Base-by-base conservation (phyloP, 1,284 basidiomycete species). In the Tetrapyrgos nigripes region DNA sequence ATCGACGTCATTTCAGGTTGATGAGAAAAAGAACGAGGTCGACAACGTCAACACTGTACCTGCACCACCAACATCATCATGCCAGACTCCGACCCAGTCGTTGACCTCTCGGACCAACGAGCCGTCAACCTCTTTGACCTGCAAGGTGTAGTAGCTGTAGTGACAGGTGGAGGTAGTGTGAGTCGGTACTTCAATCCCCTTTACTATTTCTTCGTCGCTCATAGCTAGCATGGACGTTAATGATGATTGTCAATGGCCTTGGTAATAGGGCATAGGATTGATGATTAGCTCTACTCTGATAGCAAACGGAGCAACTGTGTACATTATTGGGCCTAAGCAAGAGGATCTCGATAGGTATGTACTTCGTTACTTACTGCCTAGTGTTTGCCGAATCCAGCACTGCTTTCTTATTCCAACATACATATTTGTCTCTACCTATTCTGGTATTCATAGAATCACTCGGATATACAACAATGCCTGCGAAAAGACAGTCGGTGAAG, bases 251-350 rank as follows among this genome's bases (percentile, higher is more conserved):
- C 11, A 26, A 28, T 50, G 13, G 19, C 35, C n/a, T n/a, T n/a
- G n/a, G n/a, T n/a, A n/a, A n/a, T n/a, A 83, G 81, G 81, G 81
- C 0, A 83, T 83, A 26, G 81, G 81, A 1, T 61, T 81, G 26
- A 82, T 83, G 77, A 80, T 82, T 28, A 75, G 70, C 49, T 75
- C 75, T 4, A 78, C 80, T 1, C 66, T 83, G 4, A 64, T 81
- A n/a, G 76, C 79, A 1, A 84, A 84, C 54, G 81, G 81, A 5
- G 81, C 81, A 1, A 79, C 72, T 0, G 81, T 83, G 1, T 83
- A 80, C 53, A 80, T 82, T 54, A 75, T 82, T 35, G 81, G 81
- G 1, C 79, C 75, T 1, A 73, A 72, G 13, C 79, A 82, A 61
- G 71, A 64, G 13, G 76, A 78, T n/a, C 68, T 84, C 5, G 79